Percentiles rank a stretch among this genome's conserved stretches.
Evolutionary conservation across 306 rosid genomes (phyloP).

Genomic region (Notholithocarpus densiflorus): DNA sequence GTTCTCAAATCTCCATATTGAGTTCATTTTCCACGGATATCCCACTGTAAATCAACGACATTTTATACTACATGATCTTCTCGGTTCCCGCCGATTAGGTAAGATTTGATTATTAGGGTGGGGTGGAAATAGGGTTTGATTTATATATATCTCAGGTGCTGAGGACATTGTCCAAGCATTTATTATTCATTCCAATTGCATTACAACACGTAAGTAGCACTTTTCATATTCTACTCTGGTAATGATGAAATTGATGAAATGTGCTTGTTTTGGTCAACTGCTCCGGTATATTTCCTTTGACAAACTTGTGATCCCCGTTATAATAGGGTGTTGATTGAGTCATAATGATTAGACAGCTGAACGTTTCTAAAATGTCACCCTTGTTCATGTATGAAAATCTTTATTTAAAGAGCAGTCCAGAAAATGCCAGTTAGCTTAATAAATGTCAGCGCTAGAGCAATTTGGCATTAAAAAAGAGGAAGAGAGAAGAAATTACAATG

Average conservation of each 20-base stretch:
- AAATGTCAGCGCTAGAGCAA: neutral
- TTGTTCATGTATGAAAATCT: neutral
- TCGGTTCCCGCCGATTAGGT: neutral
- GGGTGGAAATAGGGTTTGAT: neutral
- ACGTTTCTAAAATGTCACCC: neutral
- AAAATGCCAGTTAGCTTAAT: neutral
- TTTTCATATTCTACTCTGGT: neutral
- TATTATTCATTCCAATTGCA: neutral
- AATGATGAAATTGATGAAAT: neutral
- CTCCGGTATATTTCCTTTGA: neutral
- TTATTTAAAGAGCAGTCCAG: neutral
- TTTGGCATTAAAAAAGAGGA: neutral
- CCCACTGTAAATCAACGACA: too few relatives aligned
- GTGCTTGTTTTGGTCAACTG: conserved; percentile 1
- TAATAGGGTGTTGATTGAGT: neutral
- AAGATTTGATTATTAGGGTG: too few relatives aligned
- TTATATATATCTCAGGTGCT: neutral
- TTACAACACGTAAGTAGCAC: neutral
- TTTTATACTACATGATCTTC: conserved; percentile 1
- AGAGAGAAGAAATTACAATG: too few relatives aligned
- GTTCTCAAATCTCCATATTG: too few relatives aligned
- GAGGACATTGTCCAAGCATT: neutral
- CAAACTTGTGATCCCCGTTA: neutral
- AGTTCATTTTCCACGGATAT: too few relatives aligned
- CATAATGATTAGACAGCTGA: neutral